Evolutionary conservation across 2,329 filamentous ascomycete genomes (phyloP).

Genomic region (Shiraia bambusicola): DNA sequence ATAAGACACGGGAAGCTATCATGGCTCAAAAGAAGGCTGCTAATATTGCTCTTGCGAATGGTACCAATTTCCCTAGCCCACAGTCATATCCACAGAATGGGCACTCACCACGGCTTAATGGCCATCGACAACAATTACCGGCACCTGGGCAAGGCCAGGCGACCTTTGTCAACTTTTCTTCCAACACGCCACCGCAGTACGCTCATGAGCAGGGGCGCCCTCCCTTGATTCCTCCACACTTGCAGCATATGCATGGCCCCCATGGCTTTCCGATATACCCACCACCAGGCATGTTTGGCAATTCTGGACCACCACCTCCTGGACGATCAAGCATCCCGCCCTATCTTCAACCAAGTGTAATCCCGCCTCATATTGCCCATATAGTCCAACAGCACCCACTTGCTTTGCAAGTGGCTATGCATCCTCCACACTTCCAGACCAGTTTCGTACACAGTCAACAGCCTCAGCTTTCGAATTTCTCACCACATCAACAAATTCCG

Average conservation of each 20-base stretch:
- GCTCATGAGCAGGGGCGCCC: slow-evolving; percentile 65
- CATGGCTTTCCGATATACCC: slow-evolving; percentile 6
- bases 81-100: slow-evolving; percentile 19
- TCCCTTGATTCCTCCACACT: slow-evolving; percentile 4
- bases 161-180: slow-evolving; percentile 53
- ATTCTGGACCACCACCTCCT: slow-evolving; percentile 6
- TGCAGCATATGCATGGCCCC: slow-evolving; percentile 8
- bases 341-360: slow-evolving; percentile 7
- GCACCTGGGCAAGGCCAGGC: slow-evolving; percentile 39
- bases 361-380: slow-evolving; percentile 27
- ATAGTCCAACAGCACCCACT: slow-evolving; percentile 14
- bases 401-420: slow-evolving; percentile 5
- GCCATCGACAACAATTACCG: slow-evolving; percentile 12
- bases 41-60: slow-evolving; percentile 52
- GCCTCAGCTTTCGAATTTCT: slow-evolving; percentile 41
- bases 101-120: slow-evolving; percentile 10
- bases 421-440: slow-evolving; percentile 32
- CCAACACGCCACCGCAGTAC: slow-evolving; percentile 59
- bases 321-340: not conserved
- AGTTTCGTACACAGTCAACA: slow-evolving; percentile 48
- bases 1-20: slow-evolving; percentile 39
- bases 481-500: slow-evolving; percentile 53
- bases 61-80: slow-evolving; percentile 27
- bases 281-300: slow-evolving; percentile 5
- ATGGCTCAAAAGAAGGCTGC: slow-evolving; percentile 66